Percentiles rank a stretch among this genome's conserved stretches.
Evolutionary conservation across 441 rosid species (phyloP).

Genomic region (Populus hybrid): DNA sequence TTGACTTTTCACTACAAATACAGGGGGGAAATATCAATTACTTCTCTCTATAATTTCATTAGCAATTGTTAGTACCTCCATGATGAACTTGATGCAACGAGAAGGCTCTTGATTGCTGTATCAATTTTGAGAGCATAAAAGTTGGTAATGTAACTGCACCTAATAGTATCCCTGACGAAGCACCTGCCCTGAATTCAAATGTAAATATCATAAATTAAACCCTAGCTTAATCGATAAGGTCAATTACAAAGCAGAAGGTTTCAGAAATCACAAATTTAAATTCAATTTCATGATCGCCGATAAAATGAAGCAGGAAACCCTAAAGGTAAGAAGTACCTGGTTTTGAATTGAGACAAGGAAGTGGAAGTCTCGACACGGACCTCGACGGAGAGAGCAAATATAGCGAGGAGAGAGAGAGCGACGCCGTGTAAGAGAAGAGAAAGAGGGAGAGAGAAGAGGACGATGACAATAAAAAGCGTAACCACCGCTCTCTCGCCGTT

Average conservation of each 20-base stretch:
- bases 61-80: slow-evolving; percentile 40
- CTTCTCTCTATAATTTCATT: too few species aligned
- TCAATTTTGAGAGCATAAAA: slow-evolving; percentile 68
- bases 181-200: slow-evolving; percentile 57
- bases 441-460: slow-evolving; percentile 52
- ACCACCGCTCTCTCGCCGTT: slow-evolving; percentile 91
- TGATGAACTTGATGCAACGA: slow-evolving; percentile 42
- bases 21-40: background rate
- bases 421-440: slow-evolving; percentile 67
- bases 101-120: slow-evolving; percentile 68
- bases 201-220: background rate
- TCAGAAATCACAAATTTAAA: background rate
- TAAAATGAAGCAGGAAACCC: background rate
- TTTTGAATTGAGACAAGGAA: slow-evolving; percentile 42
- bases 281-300: slow-evolving; percentile 3
- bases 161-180: slow-evolving; percentile 82
- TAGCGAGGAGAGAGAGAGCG: slow-evolving; percentile 54
- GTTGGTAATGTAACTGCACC: slow-evolving; percentile 84
- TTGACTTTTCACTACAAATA: background rate
- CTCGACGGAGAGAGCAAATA: slow-evolving; percentile 64
- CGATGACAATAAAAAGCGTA: slow-evolving; percentile 42
- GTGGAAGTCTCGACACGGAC: slow-evolving; percentile 50
- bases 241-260: background rate
- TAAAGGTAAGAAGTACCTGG: slow-evolving; percentile 43
- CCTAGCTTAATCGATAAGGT: background rate